A percentile compares a stretch with the other conserved stretches of the same genome.
These are phyloP conservation scores for Aspergillus sp. DNA, from an alignment of 2,329 filamentous ascomycete species.

Conservation along the genomic window DNA sequence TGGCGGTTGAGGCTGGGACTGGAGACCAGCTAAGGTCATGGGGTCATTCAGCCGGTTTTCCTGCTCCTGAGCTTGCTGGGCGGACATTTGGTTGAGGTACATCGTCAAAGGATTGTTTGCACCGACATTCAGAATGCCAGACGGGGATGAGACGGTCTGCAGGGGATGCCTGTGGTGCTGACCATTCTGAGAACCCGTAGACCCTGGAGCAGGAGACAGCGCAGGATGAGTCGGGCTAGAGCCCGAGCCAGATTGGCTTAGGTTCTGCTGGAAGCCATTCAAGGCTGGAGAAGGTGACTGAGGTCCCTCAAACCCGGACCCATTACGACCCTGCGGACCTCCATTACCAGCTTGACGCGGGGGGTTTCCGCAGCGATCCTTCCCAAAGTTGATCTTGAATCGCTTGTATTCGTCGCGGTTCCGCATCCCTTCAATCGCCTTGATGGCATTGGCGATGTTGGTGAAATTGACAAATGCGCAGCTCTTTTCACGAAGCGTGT, in stretches of 20 bases:
- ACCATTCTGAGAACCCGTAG: constrained; percentile 56
- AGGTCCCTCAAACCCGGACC: constrained; percentile 54
- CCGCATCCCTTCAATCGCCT: constrained; percentile 94
- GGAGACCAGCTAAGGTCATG: constrained; percentile 45
- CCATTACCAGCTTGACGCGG: constrained; percentile 77
- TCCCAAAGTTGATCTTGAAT: constrained; percentile 99
- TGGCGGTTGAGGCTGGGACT: constrained; percentile 67
- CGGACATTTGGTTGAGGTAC: constrained; percentile 79
- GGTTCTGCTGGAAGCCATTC: constrained; percentile 58
- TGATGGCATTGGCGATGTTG: constrained; percentile 99
- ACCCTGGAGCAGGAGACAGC: constrained; percentile 56
- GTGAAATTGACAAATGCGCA: constrained; percentile 99
- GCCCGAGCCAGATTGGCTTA: constrained; percentile 58
- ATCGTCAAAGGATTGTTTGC: constrained; percentile 86
- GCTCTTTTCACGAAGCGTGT: constrained; percentile 95
- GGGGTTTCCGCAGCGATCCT: constrained; percentile 95
- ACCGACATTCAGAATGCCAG: constrained; percentile 74
- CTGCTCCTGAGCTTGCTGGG: constrained; percentile 66
- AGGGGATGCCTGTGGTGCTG: constrained; percentile 61
- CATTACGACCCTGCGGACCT: constrained; percentile 66
- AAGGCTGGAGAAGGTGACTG: constrained; percentile 57
- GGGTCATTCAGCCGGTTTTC: constrained; percentile 50
- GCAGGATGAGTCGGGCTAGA: constrained; percentile 62
- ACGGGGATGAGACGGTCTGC: constrained; percentile 58
- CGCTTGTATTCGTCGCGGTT: constrained; percentile 95